A percentile compares a stretch with the other conserved stretches of the same genome.
phyloP scores from a whole-genome alignment of 140 eudicot genomes.

The Eryngium alpinum region DNA sequence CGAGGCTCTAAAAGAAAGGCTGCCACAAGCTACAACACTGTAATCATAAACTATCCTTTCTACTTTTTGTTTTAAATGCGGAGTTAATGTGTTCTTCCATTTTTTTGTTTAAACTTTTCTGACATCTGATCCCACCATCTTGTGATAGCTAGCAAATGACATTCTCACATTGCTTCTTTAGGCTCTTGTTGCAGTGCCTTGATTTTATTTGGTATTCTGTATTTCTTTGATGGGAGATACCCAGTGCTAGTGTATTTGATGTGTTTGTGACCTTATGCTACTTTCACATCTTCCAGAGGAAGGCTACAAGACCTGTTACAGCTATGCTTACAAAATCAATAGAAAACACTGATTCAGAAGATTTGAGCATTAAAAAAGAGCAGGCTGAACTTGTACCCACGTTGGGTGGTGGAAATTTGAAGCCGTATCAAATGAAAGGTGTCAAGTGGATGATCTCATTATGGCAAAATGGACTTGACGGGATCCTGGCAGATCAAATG shows the following conservation, averaged over 20 bases:
- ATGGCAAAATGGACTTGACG: constrained; percentile 97
- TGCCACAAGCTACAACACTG: constrained; percentile 47
- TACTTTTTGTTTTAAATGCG: neutral
- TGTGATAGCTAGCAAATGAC: neutral
- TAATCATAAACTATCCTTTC: constrained; percentile 16
- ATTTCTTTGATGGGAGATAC: neutral
- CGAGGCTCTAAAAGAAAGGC: constrained; percentile 79
- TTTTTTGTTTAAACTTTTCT: neutral
- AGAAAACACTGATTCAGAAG: constrained; percentile 51
- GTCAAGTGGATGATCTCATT: constrained; percentile 93
- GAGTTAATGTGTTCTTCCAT: neutral
- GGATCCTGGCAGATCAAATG: constrained; percentile 98
- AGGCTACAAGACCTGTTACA: constrained; percentile 87
- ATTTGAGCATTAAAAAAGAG: constrained; percentile 56
- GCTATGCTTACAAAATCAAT: constrained; percentile 80
- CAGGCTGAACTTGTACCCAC: constrained; percentile 76
- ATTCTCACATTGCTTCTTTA: neutral
- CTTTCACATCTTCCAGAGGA: constrained; percentile 37
- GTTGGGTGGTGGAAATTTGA: constrained; percentile 89
- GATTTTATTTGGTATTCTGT: neutral
- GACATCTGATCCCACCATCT: neutral
- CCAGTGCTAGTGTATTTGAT: neutral
- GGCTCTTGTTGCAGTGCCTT: neutral
- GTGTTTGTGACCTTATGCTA: neutral
- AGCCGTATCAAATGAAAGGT: constrained; percentile 85